Evolutionary conservation across 495 filamentous ascomycete species (phyloP).

Genomic region (Talaromyces wortmannii): DNA sequence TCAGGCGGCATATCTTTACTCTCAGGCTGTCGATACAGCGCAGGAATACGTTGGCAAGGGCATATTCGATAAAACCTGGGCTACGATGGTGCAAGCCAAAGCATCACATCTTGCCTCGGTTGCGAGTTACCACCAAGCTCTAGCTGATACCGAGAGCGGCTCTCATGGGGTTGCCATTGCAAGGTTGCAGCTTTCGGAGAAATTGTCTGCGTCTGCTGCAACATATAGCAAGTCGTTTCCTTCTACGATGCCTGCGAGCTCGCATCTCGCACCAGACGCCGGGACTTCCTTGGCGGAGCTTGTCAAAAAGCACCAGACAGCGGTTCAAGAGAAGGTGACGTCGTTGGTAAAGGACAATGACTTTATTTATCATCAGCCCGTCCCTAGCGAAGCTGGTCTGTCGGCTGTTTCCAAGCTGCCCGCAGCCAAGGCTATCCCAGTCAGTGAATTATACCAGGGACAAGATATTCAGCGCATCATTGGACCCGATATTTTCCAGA

Average conservation of each 20-base stretch:
- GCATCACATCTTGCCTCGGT: slow-evolving; percentile 75
- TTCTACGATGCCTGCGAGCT: slow-evolving; percentile 65
- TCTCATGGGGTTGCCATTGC: slow-evolving; percentile 84
- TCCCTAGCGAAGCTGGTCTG: slow-evolving; percentile 78
- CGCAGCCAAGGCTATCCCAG: slow-evolving; percentile 96
- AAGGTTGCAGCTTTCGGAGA: slow-evolving; percentile 75
- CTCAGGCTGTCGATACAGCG: slow-evolving; percentile 78
- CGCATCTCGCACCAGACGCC: slow-evolving; percentile 78
- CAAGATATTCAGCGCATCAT: slow-evolving; percentile 97
- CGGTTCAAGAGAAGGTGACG: slow-evolving; percentile 70
- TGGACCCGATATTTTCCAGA: slow-evolving; percentile 93
- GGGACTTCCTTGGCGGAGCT: slow-evolving; percentile 67
- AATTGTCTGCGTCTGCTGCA: slow-evolving; percentile 64
- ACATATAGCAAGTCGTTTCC: slow-evolving; percentile 77
- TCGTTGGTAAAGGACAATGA: slow-evolving; percentile 90
- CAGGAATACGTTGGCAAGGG: slow-evolving; percentile 89
- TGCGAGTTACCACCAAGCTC: slow-evolving; percentile 89
- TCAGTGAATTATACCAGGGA: slow-evolving; percentile 92
- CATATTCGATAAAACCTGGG: slow-evolving; percentile 95
- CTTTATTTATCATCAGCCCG: slow-evolving; percentile 92
- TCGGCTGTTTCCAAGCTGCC: slow-evolving; percentile 81
- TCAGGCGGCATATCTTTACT: slow-evolving; percentile 82
- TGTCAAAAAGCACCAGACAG: slow-evolving; percentile 71
- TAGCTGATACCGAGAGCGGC: slow-evolving; percentile 82
- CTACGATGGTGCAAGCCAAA: slow-evolving; percentile 80